These are phyloP conservation scores for Fusarium humuli DNA, from an alignment of 2,329 filamentous ascomycete genomes.

Conservation along the genomic window DNA sequence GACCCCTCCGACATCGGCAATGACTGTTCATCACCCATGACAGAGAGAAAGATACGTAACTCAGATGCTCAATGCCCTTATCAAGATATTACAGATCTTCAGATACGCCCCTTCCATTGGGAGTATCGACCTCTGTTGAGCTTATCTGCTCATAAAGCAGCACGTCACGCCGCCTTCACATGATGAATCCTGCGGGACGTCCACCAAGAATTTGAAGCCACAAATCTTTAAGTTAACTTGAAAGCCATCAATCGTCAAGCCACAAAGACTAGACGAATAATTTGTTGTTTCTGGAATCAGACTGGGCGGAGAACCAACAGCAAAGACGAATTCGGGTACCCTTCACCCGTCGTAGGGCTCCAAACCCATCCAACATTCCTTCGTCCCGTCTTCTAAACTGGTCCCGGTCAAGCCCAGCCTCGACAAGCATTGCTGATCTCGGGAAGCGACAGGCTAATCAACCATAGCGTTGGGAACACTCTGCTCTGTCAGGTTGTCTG, in stretches of 20 bases:
- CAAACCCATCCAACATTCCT: conserved; percentile 34
- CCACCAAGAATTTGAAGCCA: background rate
- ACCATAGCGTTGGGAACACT: conserved; percentile 30
- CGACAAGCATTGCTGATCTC: conserved; percentile 44
- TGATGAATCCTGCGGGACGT: background rate
- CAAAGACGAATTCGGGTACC: conserved; percentile 31
- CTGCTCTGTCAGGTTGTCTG: background rate
- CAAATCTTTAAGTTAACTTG: background rate
- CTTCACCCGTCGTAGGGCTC: conserved; percentile 26
- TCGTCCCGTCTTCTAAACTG: conserved; percentile 32
- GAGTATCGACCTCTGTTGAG: background rate
- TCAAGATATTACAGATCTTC: background rate
- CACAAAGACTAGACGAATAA: conserved; percentile 16
- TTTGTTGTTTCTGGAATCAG: conserved; percentile 21
- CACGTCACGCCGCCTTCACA: conserved; percentile 4
- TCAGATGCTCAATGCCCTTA: background rate
- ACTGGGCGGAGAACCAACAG: conserved; percentile 1
- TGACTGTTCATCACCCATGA: conserved; percentile 2
- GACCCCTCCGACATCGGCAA: conserved; percentile 19
- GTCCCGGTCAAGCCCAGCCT: conserved; percentile 12
- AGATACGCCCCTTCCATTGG: background rate
- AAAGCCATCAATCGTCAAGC: conserved; percentile 33
- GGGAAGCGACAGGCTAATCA: conserved; percentile 37
- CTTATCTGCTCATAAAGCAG: background rate
- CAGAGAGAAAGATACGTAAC: conserved; percentile 3